Evolutionary conservation across 495 filamentous ascomycete species (phyloP).

Genomic region (Wilcoxina mikolae): DNA sequence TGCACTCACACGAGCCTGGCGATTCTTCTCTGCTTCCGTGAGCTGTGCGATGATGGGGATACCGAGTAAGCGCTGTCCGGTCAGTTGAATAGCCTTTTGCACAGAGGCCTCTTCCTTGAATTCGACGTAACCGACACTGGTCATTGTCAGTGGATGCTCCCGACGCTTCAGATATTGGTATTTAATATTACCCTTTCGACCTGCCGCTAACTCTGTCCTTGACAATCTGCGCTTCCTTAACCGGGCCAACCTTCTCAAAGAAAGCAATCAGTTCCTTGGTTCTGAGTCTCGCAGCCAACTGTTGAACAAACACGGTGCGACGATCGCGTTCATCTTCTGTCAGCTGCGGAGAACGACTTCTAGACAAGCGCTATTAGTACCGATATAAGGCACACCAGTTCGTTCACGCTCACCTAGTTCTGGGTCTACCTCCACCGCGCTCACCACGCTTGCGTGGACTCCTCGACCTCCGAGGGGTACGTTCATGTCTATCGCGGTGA

Average conservation of each 20-base stretch:
- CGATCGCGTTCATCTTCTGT: conserved; percentile 95
- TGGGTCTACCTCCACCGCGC: conserved; percentile 27
- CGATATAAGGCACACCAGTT: neutral
- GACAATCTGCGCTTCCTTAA: conserved; percentile 98
- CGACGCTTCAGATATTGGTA: conserved; percentile 17
- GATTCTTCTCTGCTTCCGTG: conserved; percentile 98
- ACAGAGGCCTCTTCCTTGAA: conserved; percentile 96
- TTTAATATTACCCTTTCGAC: conserved; percentile 70
- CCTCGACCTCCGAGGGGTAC: conserved; percentile 37
- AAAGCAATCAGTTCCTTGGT: conserved; percentile 88
- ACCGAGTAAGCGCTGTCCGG: conserved; percentile 94
- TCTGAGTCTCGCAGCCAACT: conserved; percentile 80
- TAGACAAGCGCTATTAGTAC: conserved; percentile 14
- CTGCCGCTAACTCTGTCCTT: conserved; percentile 93
- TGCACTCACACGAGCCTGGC: conserved; percentile 78
- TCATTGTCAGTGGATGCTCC: neutral
- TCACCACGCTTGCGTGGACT: conserved; percentile 31
- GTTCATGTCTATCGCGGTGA: conserved; percentile 36
- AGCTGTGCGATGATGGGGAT: conserved; percentile 97
- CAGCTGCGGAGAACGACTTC: conserved; percentile 41
- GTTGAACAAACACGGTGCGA: conserved; percentile 95
- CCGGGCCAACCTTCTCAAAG: conserved; percentile 90
- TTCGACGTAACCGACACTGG: conserved; percentile 96
- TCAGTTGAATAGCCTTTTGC: conserved; percentile 85
- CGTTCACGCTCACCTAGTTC: conserved; percentile 20